phyloP scores from a whole-genome alignment of 1,284 basidiomycete genomes.

The Marasmius sp. region DNA sequence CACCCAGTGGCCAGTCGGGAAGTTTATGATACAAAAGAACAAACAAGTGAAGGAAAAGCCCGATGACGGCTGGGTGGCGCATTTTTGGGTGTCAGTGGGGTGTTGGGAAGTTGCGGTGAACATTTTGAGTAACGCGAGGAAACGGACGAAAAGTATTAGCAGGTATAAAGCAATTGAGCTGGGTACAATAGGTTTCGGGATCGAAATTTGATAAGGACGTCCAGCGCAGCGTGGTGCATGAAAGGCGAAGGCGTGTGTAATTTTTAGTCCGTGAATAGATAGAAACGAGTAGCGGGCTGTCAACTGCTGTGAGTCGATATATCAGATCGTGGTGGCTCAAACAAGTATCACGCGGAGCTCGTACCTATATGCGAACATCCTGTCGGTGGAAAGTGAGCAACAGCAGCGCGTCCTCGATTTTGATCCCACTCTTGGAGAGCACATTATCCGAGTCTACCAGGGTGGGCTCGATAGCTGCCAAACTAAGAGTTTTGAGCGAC shows the following conservation, averaged over 20 bases:
- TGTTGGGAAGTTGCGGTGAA: background rate
- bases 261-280: background rate
- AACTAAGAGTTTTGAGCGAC: constrained; percentile 8
- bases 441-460: constrained; percentile 28
- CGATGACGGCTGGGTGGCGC: background rate
- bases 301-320: background rate
- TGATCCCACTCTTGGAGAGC: constrained; percentile 48
- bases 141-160: background rate
- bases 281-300: background rate
- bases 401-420: constrained; percentile 59
- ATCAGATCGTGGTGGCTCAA: background rate
- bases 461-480: constrained; percentile 28
- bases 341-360: background rate
- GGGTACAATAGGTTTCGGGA: background rate
- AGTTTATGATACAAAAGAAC: too few species aligned
- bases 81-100: background rate
- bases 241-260: background rate
- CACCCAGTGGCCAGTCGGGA: too few species aligned
- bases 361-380: constrained; percentile 11
- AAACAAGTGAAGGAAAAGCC: too few species aligned
- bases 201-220: background rate
- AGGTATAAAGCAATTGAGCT: background rate
- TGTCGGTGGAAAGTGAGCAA: constrained; percentile 71
- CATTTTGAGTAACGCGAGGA: background rate
- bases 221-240: background rate